Evolutionary conservation across 1,139 yeast genomes (phyloP), one percentile per base, ranked within the genome.

Genomic region (Scheffersomyces lignicola): DNA sequence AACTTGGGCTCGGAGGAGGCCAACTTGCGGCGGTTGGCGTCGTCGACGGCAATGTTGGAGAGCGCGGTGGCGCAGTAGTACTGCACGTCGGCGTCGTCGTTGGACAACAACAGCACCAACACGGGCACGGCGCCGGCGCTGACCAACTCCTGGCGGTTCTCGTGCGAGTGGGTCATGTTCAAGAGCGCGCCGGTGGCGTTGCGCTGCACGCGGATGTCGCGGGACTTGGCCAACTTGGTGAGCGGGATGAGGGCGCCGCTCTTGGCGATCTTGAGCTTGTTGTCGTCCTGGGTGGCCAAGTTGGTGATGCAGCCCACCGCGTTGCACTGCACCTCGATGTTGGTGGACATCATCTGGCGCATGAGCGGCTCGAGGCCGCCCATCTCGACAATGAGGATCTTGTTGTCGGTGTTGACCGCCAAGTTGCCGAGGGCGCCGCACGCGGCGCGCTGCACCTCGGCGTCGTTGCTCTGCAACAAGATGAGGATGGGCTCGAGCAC

Each of bases 291-390:
- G n/a, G 98, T 92, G 10, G 98, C 98, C 60, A 92, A 76, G 58
- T 92, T 92, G 24, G 99, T 92, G 58, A 92, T 90, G 59, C 98
- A 94, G 7, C 99, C 99, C 38, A 94, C 98, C 3, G 99, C 98
- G 57, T 92, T 92, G 62, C 99, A 92, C 63, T 94, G 98, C 25
- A 94, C 98, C 60, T 92, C 99, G 42, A 92, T 95, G 53, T 94
- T 92, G 39, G 95, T 80, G 30, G 95, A 84, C 84, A 88, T 83
- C 99, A 92, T 92, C 64, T 94, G 98, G 60, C 95, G 83, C 51
- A 92, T 92, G 36, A 92, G 75, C 7, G 97, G 97, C 48, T 90
- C 96, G 41, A 92, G 74, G 2, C 98, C 98, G 21, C 97, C 97
- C 96, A 94, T 88, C 55, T 90, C 96, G 22, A 92, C 98, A 44